These are phyloP conservation scores for Pelargonium fulgidum DNA, from an alignment of 441 rosid species.

Conservation along the genomic window DNA sequence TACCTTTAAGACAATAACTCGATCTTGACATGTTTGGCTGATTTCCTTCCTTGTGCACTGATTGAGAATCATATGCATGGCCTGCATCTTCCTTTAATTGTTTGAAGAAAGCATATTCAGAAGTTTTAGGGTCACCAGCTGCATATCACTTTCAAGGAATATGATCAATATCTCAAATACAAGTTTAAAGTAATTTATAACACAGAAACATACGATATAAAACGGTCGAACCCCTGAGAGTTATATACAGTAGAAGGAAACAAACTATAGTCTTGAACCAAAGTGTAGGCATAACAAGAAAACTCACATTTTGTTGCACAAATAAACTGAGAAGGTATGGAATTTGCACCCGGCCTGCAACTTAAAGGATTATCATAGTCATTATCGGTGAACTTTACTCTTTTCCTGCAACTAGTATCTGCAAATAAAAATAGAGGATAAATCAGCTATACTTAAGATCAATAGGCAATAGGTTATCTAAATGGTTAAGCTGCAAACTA, in stretches of 20 bases:
- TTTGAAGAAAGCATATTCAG: constrained; percentile 68
- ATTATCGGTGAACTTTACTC: constrained; percentile 28
- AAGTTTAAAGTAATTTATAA: not conserved
- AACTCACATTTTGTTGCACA: constrained; percentile 19
- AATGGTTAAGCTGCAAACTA: not conserved
- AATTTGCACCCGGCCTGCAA: constrained; percentile 14
- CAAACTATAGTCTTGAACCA: not conserved
- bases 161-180: not conserved
- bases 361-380: constrained; percentile 19
- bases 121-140: constrained; percentile 63
- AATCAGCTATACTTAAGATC: constrained; percentile 4
- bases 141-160: constrained; percentile 18
- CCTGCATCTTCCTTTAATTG: constrained; percentile 45
- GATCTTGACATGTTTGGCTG: constrained; percentile 23
- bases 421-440: constrained; percentile 11
- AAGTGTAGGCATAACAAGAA: constrained; percentile 8
- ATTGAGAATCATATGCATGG: constrained; percentile 20
- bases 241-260: not conserved
- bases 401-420: constrained; percentile 35
- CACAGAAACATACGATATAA: not conserved
- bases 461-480: constrained; percentile 4
- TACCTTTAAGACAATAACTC: constrained; percentile 28
- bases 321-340: constrained; percentile 8
- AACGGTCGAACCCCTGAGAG: not conserved
- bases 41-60: constrained; percentile 18